phyloP scores from a whole-genome alignment of 768 basidiomycete species.

The Lactarius akahatsu region DNA sequence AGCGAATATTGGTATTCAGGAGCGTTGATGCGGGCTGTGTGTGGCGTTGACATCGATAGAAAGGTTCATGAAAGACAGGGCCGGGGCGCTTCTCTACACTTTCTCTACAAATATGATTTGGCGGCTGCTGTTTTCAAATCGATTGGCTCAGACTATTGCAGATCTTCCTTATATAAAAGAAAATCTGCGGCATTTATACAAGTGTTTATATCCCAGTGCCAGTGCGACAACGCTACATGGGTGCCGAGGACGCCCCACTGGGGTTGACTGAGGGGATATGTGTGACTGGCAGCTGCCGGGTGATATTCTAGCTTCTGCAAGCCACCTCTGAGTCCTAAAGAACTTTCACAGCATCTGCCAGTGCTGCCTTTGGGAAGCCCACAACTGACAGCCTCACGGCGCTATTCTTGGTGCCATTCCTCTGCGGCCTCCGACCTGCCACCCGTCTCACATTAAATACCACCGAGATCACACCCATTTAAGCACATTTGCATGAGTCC shows the following conservation, averaged over 20 bases:
- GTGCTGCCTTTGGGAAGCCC: neutral
- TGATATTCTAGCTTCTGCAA: neutral
- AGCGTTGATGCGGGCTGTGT: neutral
- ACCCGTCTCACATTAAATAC: neutral
- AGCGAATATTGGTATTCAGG: neutral
- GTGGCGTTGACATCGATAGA: neutral
- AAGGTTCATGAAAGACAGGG: neutral
- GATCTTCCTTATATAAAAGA: no score
- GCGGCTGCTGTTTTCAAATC: neutral
- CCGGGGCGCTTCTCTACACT: no score
- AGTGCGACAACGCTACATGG: no score
- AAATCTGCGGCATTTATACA: no score
- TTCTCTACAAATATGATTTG: neutral
- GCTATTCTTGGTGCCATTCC: no score
- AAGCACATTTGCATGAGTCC: neutral
- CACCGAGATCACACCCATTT: neutral
- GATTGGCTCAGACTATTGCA: neutral
- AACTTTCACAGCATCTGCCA: neutral
- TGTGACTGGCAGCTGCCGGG: neutral
- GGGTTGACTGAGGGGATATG: conserved; percentile 2
- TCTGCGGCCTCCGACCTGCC: no score
- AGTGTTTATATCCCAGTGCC: no score
- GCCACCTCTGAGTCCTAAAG: neutral
- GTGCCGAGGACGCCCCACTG: no score
- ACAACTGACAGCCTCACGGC: neutral